Evolutionary conservation across 1,284 basidiomycete genomes (phyloP), one percentile per base, ranked within the genome.

Genomic region (Coriolopsis trogii): DNA sequence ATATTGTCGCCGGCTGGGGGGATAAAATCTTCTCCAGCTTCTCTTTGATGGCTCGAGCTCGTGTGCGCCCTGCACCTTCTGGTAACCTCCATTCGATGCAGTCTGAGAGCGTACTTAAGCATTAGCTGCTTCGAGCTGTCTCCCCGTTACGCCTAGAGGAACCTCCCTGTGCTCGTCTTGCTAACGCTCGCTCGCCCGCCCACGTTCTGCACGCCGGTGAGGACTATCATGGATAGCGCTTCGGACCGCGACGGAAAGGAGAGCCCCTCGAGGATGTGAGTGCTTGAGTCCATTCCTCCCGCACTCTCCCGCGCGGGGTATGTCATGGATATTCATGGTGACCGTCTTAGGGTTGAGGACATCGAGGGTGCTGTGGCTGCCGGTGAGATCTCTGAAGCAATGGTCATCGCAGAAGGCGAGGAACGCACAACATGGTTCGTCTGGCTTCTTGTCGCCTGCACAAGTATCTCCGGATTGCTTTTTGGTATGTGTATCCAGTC

Each of bases 381-480:
- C 10, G 82, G 77, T 13, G 81, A 84, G 55, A 80, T 85, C 40
- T 82, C 81, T 46, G 85, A 87, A 62, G 67, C 80, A 43, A 74
- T 77, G 1, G 80, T 85, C 10, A 76, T 82, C 4, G 82, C 81
- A n/a, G 85, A 87, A 62, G 84, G 84, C 21, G 87, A 89, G 55
- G 85, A 89, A 52, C 72, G 70, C 40, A 85, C 82, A 36, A 87
- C 84, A 1, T 81, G 78, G 77, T 88, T 88, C 54, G 78, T 89
- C 1, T 88, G 86, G 85, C 69, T 84, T 24, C 74, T 89, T 30
- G 85, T 88, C 15, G 65, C 75, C 44, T 85, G 82, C 56, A 82
- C 81, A 23, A 81, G 82, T 47, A 85, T 92, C 48, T 88, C 86
- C n/a, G 89, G 89, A 10, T 66, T 91, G 37, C 75, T 91, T 8